Evolutionary conservation across 306 rosid species (phyloP).

Genomic region (Gastrolobium villosum): DNA sequence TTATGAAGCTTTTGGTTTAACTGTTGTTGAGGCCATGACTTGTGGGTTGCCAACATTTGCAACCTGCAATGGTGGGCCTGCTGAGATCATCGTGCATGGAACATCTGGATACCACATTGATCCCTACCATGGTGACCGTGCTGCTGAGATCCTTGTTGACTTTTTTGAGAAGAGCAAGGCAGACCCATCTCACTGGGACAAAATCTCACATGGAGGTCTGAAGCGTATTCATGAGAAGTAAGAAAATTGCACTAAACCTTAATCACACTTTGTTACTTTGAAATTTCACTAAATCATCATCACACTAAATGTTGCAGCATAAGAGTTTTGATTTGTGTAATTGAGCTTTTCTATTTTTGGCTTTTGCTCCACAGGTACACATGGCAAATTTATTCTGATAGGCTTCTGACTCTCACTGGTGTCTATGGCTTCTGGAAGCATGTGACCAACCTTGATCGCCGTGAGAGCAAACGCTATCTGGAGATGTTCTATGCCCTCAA

Average conservation of each 20-base stretch:
- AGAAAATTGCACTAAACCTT: conserved; percentile 38
- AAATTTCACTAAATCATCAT: neutral
- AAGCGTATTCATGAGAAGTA: conserved; percentile 89
- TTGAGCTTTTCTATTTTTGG: conserved; percentile 5
- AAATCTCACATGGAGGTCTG: conserved; percentile 85
- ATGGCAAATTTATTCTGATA: conserved; percentile 92
- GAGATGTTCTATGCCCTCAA: conserved; percentile 99
- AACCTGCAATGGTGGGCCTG: conserved; percentile 94
- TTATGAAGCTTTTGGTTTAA: conserved; percentile 96
- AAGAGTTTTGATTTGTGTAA: neutral
- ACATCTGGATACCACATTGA: conserved; percentile 94
- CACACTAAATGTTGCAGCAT: no score
- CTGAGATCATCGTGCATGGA: conserved; percentile 91
- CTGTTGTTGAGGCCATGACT: conserved; percentile 98
- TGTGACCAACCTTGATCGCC: conserved; percentile 94
- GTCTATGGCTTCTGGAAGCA: conserved; percentile 99
- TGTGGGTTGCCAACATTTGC: conserved; percentile 99
- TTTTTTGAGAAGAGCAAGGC: conserved; percentile 81
- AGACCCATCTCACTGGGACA: conserved; percentile 87
- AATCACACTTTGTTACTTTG: neutral
- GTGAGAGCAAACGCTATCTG: conserved; percentile 90
- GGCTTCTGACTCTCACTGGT: conserved; percentile 92
- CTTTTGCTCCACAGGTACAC: conserved; percentile 71
- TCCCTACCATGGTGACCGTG: conserved; percentile 83
- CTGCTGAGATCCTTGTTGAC: conserved; percentile 78